Evolutionary conservation across 2,329 filamentous ascomycete species (phyloP).

Genomic region (Claviceps capensis): DNA sequence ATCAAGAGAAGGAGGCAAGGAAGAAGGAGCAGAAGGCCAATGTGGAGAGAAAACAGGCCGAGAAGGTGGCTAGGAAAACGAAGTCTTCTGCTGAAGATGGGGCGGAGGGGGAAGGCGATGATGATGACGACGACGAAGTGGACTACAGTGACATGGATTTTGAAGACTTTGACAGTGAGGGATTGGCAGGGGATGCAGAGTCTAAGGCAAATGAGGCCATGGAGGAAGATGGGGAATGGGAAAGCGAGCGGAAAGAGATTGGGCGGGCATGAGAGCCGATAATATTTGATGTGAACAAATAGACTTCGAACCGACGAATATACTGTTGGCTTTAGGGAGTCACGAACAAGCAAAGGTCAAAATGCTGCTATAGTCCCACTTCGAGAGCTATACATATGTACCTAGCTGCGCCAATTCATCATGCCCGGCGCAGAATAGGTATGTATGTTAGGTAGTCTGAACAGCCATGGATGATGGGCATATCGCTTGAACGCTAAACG

Average conservation of each 20-base stretch:
- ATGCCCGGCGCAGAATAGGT: too few relatives aligned
- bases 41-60: constrained; percentile 65
- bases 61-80: constrained; percentile 28
- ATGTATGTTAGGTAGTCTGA: too few relatives aligned
- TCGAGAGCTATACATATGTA: too few relatives aligned
- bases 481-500: too few relatives aligned
- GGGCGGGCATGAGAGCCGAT: background rate
- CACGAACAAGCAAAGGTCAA: too few relatives aligned
- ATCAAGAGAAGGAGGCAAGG: constrained; percentile 69
- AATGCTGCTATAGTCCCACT: too few relatives aligned
- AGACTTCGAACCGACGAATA: too few relatives aligned
- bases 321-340: too few relatives aligned
- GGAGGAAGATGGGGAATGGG: constrained; percentile 38
- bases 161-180: constrained; percentile 38
- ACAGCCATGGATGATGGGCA: too few relatives aligned
- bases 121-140: constrained; percentile 22
- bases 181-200: constrained; percentile 34
- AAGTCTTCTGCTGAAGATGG: constrained; percentile 19
- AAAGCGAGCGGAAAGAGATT: constrained; percentile 30
- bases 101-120: constrained; percentile 22
- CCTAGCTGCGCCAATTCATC: too few relatives aligned
- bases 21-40: constrained; percentile 79
- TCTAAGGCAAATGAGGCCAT: constrained; percentile 33
- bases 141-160: constrained; percentile 31
- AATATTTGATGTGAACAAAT: too few relatives aligned